Conservation (phyloP, 805 yeast genomes). For the Sugiyamaella boreocaroliniensis region DNA sequence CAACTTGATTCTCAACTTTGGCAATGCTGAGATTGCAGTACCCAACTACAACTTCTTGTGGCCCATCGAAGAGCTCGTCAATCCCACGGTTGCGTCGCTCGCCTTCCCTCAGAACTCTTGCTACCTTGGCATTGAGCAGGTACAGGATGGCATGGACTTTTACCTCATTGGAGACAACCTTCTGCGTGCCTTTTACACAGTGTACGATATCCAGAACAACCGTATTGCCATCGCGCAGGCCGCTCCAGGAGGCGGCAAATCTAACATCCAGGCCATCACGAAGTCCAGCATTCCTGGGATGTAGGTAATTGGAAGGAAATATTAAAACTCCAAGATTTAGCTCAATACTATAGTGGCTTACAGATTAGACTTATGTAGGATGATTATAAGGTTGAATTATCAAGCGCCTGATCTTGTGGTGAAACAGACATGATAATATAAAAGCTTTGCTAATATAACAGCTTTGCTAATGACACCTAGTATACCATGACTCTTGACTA, state of each 20-base stretch:
- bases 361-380: no score
- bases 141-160: conserved; percentile 30
- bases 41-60: conserved; percentile 32
- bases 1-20: conserved; percentile 27
- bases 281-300: conserved; percentile 13
- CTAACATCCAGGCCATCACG: conserved; percentile 15
- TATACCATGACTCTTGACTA: no score
- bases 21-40: conserved; percentile 22
- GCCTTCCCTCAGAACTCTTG: conserved; percentile 33
- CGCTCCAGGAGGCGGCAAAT: conserved; percentile 14
- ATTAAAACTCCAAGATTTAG: not conserved
- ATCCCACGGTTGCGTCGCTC: conserved; percentile 23
- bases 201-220: conserved; percentile 51
- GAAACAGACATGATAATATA: no score
- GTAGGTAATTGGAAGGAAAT: not conserved
- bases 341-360: not conserved
- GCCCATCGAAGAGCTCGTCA: conserved; percentile 31
- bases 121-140: conserved; percentile 30
- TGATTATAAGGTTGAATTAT: no score
- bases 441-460: no score
- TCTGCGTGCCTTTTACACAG: conserved; percentile 53
- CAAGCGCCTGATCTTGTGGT: no score
- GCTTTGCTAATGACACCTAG: no score
- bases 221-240: conserved; percentile 51
- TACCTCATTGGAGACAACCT: conserved; percentile 57